These are phyloP conservation scores for Myriosclerotinia scirpicola DNA, from an alignment of 2,329 filamentous ascomycete genomes.

Conservation along the genomic window DNA sequence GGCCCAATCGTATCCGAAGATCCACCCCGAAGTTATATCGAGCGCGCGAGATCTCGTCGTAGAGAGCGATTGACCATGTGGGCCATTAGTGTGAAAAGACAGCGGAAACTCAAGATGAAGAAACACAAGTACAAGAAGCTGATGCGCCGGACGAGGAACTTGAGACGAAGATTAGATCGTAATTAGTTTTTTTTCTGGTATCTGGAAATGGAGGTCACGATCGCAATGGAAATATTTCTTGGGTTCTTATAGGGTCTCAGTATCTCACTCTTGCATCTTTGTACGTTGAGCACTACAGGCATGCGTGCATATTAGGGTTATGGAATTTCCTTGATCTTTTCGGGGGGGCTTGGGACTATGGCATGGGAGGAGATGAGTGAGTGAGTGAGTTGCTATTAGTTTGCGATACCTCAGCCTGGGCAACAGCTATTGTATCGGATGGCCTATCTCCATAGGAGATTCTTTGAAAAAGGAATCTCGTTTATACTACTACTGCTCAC, in stretches of 20 bases:
- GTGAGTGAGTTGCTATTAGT: not conserved
- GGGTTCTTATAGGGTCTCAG: not conserved
- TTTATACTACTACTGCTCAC: not conserved
- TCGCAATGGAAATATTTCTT: not conserved
- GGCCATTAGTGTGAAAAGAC: slow-evolving; percentile 86
- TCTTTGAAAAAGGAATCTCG: not conserved
- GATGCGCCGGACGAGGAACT: slow-evolving; percentile 84
- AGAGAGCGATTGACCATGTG: slow-evolving; percentile 60
- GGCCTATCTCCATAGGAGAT: not conserved
- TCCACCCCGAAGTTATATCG: slow-evolving; percentile 56
- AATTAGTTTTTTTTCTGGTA: slow-evolving; percentile 33
- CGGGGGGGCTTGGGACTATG: not conserved
- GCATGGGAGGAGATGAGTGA: not conserved
- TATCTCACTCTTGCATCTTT: not conserved
- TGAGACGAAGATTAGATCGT: slow-evolving; percentile 66
- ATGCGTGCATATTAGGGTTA: slow-evolving; percentile 14
- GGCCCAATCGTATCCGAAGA: slow-evolving; percentile 55
- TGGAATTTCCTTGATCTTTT: slow-evolving; percentile 17
- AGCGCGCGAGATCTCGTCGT: slow-evolving; percentile 63
- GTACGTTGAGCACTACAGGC: not conserved
- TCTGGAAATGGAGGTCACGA: slow-evolving; percentile 4
- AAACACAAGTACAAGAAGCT: slow-evolving; percentile 99
- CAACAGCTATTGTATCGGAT: slow-evolving; percentile 7
- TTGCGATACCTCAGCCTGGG: not conserved
- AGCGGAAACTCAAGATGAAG: slow-evolving; percentile 98